A percentile compares a stretch with the other conserved stretches of the same genome.
Evolutionary conservation across 768 basidiomycete genomes (phyloP).

Genomic region (Tricholoma sp.): DNA sequence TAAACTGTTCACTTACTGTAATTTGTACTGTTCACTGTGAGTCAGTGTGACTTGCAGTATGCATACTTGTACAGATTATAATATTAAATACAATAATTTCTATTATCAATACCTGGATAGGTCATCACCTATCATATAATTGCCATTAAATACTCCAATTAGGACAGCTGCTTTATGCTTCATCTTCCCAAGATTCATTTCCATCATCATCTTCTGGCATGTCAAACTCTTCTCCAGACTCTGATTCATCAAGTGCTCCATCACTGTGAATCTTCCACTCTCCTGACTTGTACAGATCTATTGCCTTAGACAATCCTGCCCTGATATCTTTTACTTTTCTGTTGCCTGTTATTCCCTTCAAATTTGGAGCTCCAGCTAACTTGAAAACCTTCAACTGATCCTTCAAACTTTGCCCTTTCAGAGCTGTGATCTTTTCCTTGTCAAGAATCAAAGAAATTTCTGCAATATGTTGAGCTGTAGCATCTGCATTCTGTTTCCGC

Average conservation of each 20-base stretch:
- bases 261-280: neutral
- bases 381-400: neutral
- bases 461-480: no score
- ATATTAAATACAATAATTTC: neutral
- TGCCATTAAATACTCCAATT: neutral
- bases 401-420: neutral
- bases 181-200: neutral
- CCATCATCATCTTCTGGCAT: neutral
- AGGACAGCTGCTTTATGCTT: neutral
- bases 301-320: neutral
- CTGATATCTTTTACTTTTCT: neutral
- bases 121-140: neutral
- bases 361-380: neutral
- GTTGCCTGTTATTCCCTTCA: neutral
- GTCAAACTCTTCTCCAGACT: neutral
- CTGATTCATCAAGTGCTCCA: neutral
- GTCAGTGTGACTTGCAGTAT: neutral
- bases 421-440: neutral
- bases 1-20: neutral
- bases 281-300: neutral
- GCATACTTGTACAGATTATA: neutral
- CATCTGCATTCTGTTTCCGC: no score
- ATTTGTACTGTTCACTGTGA: neutral
- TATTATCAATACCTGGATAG: neutral
- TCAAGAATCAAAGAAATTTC: no score